phyloP scores from a whole-genome alignment of 192 early-diverging fungal genomes.

The Radiomyces spectabilis region DNA sequence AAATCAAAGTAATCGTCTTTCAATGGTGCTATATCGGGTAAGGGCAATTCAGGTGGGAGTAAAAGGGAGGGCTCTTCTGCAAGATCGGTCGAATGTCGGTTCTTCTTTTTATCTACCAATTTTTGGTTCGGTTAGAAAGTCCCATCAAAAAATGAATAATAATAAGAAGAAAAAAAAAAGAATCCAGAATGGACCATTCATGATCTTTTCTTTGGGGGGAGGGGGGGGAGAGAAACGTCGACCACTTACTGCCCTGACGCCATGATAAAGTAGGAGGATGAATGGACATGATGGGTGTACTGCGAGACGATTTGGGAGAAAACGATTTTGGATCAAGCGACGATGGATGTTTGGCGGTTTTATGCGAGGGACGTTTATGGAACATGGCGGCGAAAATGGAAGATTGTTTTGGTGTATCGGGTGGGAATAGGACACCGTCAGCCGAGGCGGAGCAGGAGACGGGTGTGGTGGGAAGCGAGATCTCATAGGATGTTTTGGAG shows the following conservation, averaged over 20 bases:
- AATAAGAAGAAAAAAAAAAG: not conserved
- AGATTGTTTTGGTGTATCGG: not conserved
- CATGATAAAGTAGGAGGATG: not conserved
- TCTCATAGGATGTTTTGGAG: too few relatives aligned
- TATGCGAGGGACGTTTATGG: not conserved
- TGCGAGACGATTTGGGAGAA: not conserved
- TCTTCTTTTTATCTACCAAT: not conserved
- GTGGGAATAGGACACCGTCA: too few relatives aligned
- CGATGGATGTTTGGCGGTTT: not conserved
- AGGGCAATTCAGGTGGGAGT: not conserved
- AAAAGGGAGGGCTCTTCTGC: not conserved
- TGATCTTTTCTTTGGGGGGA: not conserved
- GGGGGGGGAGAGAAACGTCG: too few relatives aligned
- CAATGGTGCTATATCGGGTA: not conserved
- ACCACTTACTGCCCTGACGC: not conserved
- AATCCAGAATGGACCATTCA: not conserved
- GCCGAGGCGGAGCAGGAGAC: too few relatives aligned
- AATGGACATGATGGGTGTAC: not conserved
- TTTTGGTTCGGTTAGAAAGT: too few relatives aligned
- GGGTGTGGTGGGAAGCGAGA: too few relatives aligned
- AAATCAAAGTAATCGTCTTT: slow-evolving; percentile 5
- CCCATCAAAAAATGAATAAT: too few relatives aligned
- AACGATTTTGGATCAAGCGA: not conserved
- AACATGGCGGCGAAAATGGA: slow-evolving; percentile 3
- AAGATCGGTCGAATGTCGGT: not conserved